Evolutionary conservation across 1,284 basidiomycete species (phyloP), one percentile per base, ranked within the genome.

Genomic region (Apiotrichum sp.): DNA sequence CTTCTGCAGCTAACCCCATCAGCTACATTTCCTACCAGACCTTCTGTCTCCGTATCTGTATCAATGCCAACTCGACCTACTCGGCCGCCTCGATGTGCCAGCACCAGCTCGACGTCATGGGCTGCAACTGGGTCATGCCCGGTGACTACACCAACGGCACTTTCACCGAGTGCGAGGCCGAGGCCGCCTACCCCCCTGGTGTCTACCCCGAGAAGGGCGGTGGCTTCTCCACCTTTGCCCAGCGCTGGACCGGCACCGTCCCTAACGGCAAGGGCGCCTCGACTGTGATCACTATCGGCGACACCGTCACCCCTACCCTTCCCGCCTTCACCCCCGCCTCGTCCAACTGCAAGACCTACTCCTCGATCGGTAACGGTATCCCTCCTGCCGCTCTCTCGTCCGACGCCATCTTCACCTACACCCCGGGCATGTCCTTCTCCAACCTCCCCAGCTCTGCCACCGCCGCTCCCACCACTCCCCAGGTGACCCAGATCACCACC

Each of bases 41-140:
- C 55, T 78, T 74, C 70, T 78, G 77, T 65, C 63, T 77, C 55
- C 71, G 77, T 55, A 71, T 77, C 65, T 78, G 76, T 52, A 77
- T 72, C 53, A 59, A 71, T 50, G 71, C 74, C 58, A 73, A 72
- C 65, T 61, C 62, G 3, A 73, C 67, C 48, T 71, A 69, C 63
- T 65, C 70, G 47, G 68, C 73, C 34, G 72, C 71, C 34, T 40
- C 56, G 36, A 60, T 65, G 62, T 75, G 71, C 63, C 70, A 77
- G 65, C 73, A 73, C 69, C 72, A 69, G 33, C 63, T 77, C 38
- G 72, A 76, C 64, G 67, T 71, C 47, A 78, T 78, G 75, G 77
- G 78, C 44, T 78, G 77, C 64, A 41, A 68, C 44, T 75, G 73
- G 73, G 74, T 77, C 65, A 77, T 77, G 76, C 75, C 76, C 35